Conservation (phyloP, 192 early-diverging fungal genomes). For the Gonapodya prolifera region DNA sequence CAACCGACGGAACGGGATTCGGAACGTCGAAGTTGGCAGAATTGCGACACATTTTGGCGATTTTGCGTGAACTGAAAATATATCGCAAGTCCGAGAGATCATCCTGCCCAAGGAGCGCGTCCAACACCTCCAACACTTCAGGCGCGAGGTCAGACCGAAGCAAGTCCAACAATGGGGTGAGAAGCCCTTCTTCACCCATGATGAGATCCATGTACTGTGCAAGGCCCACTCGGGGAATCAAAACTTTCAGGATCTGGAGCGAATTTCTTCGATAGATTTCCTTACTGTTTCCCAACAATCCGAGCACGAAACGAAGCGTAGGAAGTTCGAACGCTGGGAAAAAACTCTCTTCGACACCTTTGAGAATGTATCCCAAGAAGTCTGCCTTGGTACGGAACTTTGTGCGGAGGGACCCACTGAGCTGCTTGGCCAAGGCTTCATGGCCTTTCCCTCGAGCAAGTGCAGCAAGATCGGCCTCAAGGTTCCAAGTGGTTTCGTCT, state of each 20-base stretch:
- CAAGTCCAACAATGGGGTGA: slow-evolving; percentile 54
- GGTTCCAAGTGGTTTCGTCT: slow-evolving; percentile 28
- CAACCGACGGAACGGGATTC: neutral
- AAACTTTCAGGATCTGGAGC: slow-evolving; percentile 47
- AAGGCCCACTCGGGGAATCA: slow-evolving; percentile 42
- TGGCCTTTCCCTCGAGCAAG: slow-evolving; percentile 35
- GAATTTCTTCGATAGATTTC: slow-evolving; percentile 47
- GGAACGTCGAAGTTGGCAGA: neutral
- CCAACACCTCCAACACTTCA: slow-evolving; percentile 60
- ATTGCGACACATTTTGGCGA: neutral
- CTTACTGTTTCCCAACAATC: slow-evolving; percentile 46
- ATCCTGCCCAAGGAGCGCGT: slow-evolving; percentile 16
- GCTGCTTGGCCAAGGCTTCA: slow-evolving; percentile 31
- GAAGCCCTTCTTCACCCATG: slow-evolving; percentile 43
- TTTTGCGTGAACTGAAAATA: neutral
- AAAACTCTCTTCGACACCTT: slow-evolving; percentile 42
- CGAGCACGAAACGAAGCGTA: slow-evolving; percentile 45
- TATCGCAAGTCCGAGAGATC: neutral
- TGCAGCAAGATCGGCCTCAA: slow-evolving; percentile 32
- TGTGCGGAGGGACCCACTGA: slow-evolving; percentile 48
- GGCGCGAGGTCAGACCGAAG: slow-evolving; percentile 48
- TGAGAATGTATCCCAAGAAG: slow-evolving; percentile 56
- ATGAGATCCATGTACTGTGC: slow-evolving; percentile 19
- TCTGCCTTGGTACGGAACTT: slow-evolving; percentile 56
- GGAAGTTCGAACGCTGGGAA: slow-evolving; percentile 43